A percentile compares a stretch with the other conserved stretches of the same genome.
phyloP scores from a whole-genome alignment of 768 basidiomycete species.

The Termitomyces sp. region DNA sequence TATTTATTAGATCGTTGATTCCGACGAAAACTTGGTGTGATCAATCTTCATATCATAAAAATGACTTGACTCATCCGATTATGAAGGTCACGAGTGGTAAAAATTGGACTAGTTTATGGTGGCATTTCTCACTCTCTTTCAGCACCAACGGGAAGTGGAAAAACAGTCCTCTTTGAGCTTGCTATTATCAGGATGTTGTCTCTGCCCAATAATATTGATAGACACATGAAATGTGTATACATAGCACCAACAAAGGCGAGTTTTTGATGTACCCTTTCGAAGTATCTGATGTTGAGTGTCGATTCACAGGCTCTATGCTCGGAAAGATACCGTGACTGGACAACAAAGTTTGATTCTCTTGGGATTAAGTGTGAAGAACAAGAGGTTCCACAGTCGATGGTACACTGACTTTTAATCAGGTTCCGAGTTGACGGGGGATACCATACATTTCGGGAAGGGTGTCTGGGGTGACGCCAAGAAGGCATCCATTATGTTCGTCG shows the following conservation, averaged over 20 bases:
- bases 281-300: neutral
- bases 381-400: neutral
- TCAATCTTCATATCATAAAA: neutral
- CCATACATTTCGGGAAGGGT: constrained; percentile 55
- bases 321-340: constrained; percentile 84
- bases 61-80: neutral
- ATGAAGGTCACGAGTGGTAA: constrained; percentile 70
- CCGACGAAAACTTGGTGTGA: constrained; percentile 61
- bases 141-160: constrained; percentile 97
- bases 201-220: constrained; percentile 27
- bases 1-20: constrained; percentile 43
- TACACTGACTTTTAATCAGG: constrained; percentile 35
- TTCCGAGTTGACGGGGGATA: constrained; percentile 91
- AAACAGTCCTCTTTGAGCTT: constrained; percentile 92
- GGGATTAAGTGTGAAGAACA: constrained; percentile 63
- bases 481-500: constrained; percentile 70
- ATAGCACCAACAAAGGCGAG: constrained; percentile 87
- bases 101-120: neutral
- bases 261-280: neutral
- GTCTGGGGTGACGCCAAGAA: constrained; percentile 71
- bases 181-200: constrained; percentile 74
- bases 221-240: constrained; percentile 72
- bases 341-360: constrained; percentile 65
- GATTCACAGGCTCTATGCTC: constrained; percentile 71
- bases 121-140: constrained; percentile 4